phyloP scores from a whole-genome alignment of 345 rosid genomes.

The Lenwebbia sp. region DNA sequence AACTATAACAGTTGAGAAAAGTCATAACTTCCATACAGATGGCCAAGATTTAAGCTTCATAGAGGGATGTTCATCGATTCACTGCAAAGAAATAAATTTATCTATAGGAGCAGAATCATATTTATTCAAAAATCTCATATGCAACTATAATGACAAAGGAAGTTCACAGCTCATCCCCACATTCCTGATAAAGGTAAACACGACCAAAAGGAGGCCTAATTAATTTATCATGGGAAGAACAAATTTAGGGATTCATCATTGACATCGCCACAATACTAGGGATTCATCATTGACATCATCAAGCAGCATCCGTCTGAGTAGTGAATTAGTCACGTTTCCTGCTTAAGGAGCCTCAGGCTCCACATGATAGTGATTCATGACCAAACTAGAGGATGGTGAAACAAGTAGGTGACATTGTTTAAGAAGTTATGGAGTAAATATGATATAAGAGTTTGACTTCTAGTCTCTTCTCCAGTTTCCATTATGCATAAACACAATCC shows the following conservation, averaged over 20 bases:
- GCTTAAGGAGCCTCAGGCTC: not conserved
- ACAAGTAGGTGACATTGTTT: not conserved
- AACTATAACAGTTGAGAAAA: not conserved
- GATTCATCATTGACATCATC: not conserved
- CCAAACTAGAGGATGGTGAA: not conserved
- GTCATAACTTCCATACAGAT: not conserved
- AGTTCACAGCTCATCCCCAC: not conserved
- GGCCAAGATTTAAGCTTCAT: not conserved
- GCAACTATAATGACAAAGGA: not conserved
- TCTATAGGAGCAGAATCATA: not conserved
- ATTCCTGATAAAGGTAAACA: not conserved
- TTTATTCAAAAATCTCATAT: not conserved
- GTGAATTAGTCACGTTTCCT: not conserved
- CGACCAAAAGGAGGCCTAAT: conserved; percentile 13
- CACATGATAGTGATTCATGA: not conserved
- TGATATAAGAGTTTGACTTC: not conserved
- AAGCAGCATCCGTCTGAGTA: not conserved
- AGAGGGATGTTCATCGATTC: not conserved
- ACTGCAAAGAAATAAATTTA: not conserved
- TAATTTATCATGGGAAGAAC: not conserved
- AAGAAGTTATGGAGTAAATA: not conserved
- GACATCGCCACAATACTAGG: not conserved
- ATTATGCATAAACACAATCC: not conserved
- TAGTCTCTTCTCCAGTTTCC: not conserved
- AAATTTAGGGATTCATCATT: not conserved